phyloP scores from a whole-genome alignment of 352 stramenopile genomes.

The Globisporangium alternatum region DNA sequence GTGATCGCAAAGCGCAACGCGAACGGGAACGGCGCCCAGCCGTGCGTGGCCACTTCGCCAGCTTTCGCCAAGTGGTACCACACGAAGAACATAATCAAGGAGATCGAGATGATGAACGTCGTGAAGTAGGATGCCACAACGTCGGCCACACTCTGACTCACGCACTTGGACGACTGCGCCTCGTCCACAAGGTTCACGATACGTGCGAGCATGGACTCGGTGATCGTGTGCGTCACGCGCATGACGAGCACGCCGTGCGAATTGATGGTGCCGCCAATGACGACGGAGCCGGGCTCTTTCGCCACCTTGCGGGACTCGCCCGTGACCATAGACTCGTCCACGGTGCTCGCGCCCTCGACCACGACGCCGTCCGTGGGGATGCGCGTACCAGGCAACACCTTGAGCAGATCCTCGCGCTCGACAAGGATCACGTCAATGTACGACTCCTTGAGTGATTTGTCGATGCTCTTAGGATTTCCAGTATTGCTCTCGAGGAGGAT shows the following conservation, averaged over 20 bases:
- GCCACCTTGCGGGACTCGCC: slow-evolving; percentile 66
- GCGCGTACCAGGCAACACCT: slow-evolving; percentile 62
- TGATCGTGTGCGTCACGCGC: slow-evolving; percentile 68
- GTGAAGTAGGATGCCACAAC: slow-evolving; percentile 70
- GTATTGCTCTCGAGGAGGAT: slow-evolving; percentile 73
- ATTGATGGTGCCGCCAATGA: slow-evolving; percentile 76
- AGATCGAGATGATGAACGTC: slow-evolving; percentile 66
- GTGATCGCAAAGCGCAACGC: slow-evolving; percentile 79
- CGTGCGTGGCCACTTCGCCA: slow-evolving; percentile 38
- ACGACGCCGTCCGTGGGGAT: slow-evolving; percentile 76
- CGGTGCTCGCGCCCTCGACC: slow-evolving; percentile 52
- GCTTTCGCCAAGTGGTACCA: slow-evolving; percentile 64
- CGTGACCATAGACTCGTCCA: slow-evolving; percentile 82
- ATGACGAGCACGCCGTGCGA: slow-evolving; percentile 62
- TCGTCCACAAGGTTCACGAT: slow-evolving; percentile 76
- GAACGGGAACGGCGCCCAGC: slow-evolving; percentile 61
- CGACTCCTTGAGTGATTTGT: slow-evolving; percentile 37
- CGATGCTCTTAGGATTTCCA: slow-evolving; percentile 14
- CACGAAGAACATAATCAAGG: slow-evolving; percentile 57
- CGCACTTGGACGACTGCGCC: slow-evolving; percentile 59
- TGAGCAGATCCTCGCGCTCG: slow-evolving; percentile 62
- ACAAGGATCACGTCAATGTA: slow-evolving; percentile 81
- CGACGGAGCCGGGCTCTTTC: slow-evolving; percentile 50
- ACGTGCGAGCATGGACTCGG: slow-evolving; percentile 72
- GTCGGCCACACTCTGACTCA: slow-evolving; percentile 65